phyloP scores from a whole-genome alignment of 306 rosid species.

The Psophocarpus tetragonolobus region DNA sequence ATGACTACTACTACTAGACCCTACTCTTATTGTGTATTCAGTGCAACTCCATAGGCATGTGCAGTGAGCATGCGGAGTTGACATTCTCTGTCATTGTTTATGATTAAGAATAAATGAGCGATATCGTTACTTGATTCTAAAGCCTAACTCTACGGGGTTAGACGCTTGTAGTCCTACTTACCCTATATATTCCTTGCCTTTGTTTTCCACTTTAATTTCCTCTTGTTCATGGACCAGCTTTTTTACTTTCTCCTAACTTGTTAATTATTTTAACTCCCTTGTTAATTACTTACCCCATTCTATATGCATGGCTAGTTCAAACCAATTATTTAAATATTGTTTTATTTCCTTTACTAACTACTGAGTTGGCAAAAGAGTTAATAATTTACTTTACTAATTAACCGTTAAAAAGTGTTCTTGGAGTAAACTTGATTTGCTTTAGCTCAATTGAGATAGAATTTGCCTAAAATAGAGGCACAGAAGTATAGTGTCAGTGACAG shows the following conservation, averaged over 20 bases:
- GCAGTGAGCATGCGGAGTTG: constrained; percentile 57
- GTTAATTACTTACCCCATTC: neutral
- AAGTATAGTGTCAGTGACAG: constrained; percentile 17
- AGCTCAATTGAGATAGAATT: neutral
- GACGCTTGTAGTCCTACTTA: constrained; percentile 42
- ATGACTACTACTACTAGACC: constrained; percentile 34
- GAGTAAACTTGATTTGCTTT: neutral
- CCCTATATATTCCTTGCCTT: constrained; percentile 65
- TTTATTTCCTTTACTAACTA: constrained; percentile 10
- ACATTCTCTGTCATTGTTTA: constrained; percentile 60
- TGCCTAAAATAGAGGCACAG: constrained; percentile 19
- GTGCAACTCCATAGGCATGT: constrained; percentile 53
- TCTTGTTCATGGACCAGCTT: constrained; percentile 51
- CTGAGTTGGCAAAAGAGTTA: neutral
- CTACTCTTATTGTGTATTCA: constrained; percentile 34
- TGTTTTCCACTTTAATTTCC: constrained; percentile 29
- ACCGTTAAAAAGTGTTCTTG: neutral
- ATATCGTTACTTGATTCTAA: constrained; percentile 48
- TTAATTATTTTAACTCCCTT: neutral
- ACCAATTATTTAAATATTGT: constrained; percentile 23
- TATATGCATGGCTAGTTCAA: neutral
- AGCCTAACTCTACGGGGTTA: constrained; percentile 54
- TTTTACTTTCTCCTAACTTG: constrained; percentile 25
- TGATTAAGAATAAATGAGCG: constrained; percentile 50
- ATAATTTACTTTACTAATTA: constrained; percentile 1